Evolutionary conservation across 176 grass and related monocot genomes (phyloP).

Genomic region (Rhynchospora tenuis): DNA sequence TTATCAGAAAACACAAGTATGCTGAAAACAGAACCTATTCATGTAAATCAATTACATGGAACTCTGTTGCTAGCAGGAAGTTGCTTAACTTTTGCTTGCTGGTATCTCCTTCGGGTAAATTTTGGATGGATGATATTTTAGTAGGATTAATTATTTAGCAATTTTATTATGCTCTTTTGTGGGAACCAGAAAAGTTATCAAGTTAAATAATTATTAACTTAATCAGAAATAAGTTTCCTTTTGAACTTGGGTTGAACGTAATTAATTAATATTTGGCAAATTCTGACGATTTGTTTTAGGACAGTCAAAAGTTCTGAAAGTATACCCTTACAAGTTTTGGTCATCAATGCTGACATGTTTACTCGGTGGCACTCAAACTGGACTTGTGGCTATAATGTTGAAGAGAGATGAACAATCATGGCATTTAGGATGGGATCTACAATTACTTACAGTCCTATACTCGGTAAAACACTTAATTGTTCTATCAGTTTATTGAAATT

Average conservation of each 20-base stretch:
- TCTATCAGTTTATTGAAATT: background rate
- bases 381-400: conserved; percentile 31
- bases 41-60: conserved; percentile 28
- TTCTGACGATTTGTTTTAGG: background rate
- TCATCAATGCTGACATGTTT: conserved; percentile 51
- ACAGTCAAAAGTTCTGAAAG: conserved; percentile 46
- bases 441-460: conserved; percentile 38
- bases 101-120: conserved; percentile 39
- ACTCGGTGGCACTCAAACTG: conserved; percentile 44
- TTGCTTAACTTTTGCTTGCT: conserved; percentile 40
- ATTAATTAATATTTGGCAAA: background rate
- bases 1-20: background rate
- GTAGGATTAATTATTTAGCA: background rate
- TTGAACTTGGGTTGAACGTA: background rate
- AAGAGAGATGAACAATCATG: conserved; percentile 36
- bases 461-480: conserved; percentile 20
- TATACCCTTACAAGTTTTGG: conserved; percentile 64
- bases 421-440: conserved; percentile 45
- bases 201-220: background rate
- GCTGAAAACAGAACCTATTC: background rate
- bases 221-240: background rate
- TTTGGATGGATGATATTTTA: background rate
- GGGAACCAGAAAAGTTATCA: background rate
- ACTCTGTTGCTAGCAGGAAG: conserved; percentile 30
- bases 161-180: background rate